These are phyloP conservation scores for Puccinia polysora DNA, from an alignment of 1,284 basidiomycete species.

Conservation along the genomic window DNA sequence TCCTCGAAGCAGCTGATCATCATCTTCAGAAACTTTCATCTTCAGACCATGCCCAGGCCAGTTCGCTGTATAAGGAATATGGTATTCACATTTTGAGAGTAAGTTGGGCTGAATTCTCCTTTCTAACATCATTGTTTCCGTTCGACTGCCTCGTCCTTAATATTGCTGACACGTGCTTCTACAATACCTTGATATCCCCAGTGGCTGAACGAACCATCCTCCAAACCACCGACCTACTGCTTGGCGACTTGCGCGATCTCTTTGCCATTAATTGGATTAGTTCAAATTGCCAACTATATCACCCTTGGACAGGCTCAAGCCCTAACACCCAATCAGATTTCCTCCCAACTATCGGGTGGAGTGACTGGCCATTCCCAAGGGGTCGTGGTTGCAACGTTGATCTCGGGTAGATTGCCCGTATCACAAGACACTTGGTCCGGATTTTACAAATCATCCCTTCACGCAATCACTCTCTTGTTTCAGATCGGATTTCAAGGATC, in stretches of 20 bases:
- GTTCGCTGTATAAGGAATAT: constrained; percentile 69
- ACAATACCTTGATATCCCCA: no score
- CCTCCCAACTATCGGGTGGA: constrained; percentile 55
- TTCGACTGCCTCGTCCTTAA: no score
- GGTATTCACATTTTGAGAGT: constrained; percentile 61
- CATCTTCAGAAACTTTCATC: constrained; percentile 55
- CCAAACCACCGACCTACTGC: constrained; percentile 77
- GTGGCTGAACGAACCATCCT: constrained; percentile 71
- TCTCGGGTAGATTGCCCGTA: constrained; percentile 56
- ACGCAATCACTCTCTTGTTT: constrained; percentile 19
- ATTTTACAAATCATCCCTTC: constrained; percentile 6
- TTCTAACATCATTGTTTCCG: neutral
- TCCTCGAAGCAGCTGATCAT: constrained; percentile 74
- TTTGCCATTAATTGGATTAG: constrained; percentile 88
- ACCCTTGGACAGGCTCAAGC: constrained; percentile 69
- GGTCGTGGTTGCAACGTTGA: constrained; percentile 81
- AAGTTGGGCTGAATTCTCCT: constrained; percentile 53
- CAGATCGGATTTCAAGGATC: constrained; percentile 33
- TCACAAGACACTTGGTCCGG: constrained; percentile 13
- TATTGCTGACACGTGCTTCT: no score
- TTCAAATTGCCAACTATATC: constrained; percentile 89
- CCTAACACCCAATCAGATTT: constrained; percentile 56
- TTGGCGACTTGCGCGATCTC: constrained; percentile 92
- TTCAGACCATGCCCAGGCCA: constrained; percentile 57
- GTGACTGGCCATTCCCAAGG: constrained; percentile 96